Conservation (phyloP, 208 protist species). For the Endotrypanum monterogeii region DNA sequence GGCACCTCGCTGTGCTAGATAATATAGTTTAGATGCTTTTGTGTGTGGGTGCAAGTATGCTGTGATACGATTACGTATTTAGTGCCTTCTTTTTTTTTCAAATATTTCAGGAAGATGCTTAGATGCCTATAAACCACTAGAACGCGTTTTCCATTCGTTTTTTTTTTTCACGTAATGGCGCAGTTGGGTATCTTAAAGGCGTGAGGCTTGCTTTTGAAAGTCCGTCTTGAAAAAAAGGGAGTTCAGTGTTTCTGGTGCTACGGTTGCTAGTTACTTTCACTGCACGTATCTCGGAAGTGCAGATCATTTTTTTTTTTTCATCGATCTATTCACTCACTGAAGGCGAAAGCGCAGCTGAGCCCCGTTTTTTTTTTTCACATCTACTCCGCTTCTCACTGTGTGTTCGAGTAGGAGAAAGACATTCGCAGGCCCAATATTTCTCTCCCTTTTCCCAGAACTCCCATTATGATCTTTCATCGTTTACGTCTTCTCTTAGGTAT, state of each 20-base stretch:
- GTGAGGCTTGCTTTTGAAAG: background rate
- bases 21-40: slow-evolving; percentile 3
- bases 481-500: background rate
- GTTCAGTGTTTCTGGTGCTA: background rate
- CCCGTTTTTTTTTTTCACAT: slow-evolving; percentile 10
- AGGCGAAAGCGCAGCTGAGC: too few relatives aligned
- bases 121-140: slow-evolving; percentile 4
- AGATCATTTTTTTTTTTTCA: slow-evolving; percentile 7
- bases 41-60: background rate
- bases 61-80: background rate
- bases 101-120: slow-evolving; percentile 5
- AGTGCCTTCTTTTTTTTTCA: background rate
- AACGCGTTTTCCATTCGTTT: slow-evolving; percentile 4
- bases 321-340: background rate
- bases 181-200: background rate
- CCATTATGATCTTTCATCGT: background rate
- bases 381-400: background rate
- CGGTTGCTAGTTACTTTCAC: background rate
- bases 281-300: background rate
- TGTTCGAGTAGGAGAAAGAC: background rate
- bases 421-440: background rate
- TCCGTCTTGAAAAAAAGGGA: background rate
- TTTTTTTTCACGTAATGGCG: background rate
- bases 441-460: background rate
- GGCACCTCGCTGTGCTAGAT: slow-evolving; percentile 70